Evolutionary conservation across 2,329 filamentous ascomycete genomes (phyloP), one percentile per base, ranked within the genome.

Genomic region (Colletotrichum trifolii): DNA sequence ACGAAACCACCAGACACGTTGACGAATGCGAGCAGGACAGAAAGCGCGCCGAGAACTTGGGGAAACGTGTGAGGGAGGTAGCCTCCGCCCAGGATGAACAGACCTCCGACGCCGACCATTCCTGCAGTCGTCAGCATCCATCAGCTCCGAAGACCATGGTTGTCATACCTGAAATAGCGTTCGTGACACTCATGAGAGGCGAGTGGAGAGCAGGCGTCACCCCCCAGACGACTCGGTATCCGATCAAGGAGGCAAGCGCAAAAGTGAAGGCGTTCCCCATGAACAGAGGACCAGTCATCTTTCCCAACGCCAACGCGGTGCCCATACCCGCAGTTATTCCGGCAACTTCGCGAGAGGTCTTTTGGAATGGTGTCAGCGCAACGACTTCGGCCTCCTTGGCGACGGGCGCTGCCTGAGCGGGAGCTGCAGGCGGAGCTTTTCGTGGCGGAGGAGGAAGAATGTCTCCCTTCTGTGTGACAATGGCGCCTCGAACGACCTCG

Each of bases 251-350:
- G 52, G 94, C 92, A 49, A 97, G 82, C 13, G 90, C 89, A 76
- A 96, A 96, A 0, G 91, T 94, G 73, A 97, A 95, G 50, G 90
- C 87, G 72, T 97, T 97, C 43, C 87, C 82, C 93, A 97, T 97
- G 79, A 97, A 96, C 2, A 95, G 74, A 1, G 94, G 92, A 0
- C 91, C 89, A 0, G 93, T 96, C 47, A 91, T 79, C 74, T 96
- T 96, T 54, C 93, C 93, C 3, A 97, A 82, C 3, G 89, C 90
- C 17, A 97, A 80, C 25, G 89, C 88, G 10, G 89, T 83, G 34
- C 89, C 88, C 91, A 97, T 94, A 2, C 90, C 92, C 36, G 87
- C 91, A 0, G 92, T 94, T 2, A 96, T 84, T 0, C 85, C 81
- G 0, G 88, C 85, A 2, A 96, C 92, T 74, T 96, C 90, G 13